phyloP scores from a whole-genome alignment of 495 filamentous ascomycete species.

The Penicillium goetzii region DNA sequence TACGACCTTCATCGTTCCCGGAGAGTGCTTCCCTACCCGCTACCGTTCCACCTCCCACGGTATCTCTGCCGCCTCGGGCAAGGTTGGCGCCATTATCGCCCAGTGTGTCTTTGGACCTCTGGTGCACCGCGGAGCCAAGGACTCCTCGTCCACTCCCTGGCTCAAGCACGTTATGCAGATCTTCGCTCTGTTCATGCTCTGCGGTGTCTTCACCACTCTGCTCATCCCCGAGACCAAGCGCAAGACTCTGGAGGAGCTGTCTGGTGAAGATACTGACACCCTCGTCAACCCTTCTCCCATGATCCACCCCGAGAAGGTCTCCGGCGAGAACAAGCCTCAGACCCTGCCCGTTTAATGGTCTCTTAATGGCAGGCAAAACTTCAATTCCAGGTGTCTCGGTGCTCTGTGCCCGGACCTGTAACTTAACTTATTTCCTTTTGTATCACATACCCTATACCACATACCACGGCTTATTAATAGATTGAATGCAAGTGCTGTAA shows the following conservation, averaged over 20 bases:
- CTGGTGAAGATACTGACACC: constrained; percentile 18
- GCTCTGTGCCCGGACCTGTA: not conserved
- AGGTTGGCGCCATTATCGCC: constrained; percentile 71
- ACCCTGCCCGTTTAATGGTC: not conserved
- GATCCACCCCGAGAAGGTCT: constrained; percentile 1
- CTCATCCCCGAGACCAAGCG: constrained; percentile 79
- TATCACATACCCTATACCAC: constrained; percentile 5
- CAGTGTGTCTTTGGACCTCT: constrained; percentile 56
- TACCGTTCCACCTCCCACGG: constrained; percentile 86
- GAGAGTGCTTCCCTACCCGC: constrained; percentile 87
- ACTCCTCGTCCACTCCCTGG: constrained; percentile 59
- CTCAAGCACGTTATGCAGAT: constrained; percentile 82
- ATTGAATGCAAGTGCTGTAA: not conserved
- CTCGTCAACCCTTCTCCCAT: constrained; percentile 10
- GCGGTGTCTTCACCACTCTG: constrained; percentile 65
- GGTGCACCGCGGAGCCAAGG: constrained; percentile 41
- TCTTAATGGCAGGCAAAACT: not conserved
- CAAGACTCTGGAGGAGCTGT: constrained; percentile 50
- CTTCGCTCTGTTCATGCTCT: constrained; percentile 80
- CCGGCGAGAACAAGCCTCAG: not conserved
- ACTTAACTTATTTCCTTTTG: constrained; percentile 4
- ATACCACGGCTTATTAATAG: constrained; percentile 8
- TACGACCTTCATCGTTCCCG: constrained; percentile 89
- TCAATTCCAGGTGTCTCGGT: not conserved
- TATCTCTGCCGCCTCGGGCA: constrained; percentile 82